Evolutionary conservation across 1,139 yeast genomes (phyloP).

Genomic region (Maudiozyma humilis): DNA sequence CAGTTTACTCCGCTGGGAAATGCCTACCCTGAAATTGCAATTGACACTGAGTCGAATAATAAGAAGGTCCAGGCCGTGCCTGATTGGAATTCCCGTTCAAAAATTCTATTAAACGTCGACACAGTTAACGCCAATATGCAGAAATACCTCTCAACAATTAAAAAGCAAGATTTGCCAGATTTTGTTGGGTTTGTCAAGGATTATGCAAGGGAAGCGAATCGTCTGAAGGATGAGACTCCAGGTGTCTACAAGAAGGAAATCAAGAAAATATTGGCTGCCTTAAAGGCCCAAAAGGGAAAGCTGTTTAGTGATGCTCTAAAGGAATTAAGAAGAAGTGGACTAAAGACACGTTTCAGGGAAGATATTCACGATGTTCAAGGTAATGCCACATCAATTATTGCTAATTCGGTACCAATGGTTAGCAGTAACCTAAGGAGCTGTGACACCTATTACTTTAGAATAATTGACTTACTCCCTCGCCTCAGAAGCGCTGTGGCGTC

Average conservation of each 20-base stretch:
- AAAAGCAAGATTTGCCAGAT: constrained; percentile 30
- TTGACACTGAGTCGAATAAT: constrained; percentile 15
- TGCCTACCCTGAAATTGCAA: constrained; percentile 7
- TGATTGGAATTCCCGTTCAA: constrained; percentile 50
- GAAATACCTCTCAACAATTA: constrained; percentile 38
- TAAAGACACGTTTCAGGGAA: constrained; percentile 56
- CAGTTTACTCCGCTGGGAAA: constrained; percentile 2
- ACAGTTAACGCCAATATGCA: constrained; percentile 50
- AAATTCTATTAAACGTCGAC: constrained; percentile 43
- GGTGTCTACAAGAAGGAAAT: constrained; percentile 57
- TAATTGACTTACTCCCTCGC: constrained; percentile 74
- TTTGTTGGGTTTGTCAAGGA: constrained; percentile 47
- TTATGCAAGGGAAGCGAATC: constrained; percentile 49
- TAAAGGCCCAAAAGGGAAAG: constrained; percentile 73
- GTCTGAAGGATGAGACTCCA: constrained; percentile 73
- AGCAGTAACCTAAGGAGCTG: constrained; percentile 37
- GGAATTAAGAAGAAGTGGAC: constrained; percentile 67
- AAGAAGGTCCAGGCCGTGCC: constrained; percentile 26
- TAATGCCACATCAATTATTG: constrained; percentile 54
- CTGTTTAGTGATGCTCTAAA: constrained; percentile 67
- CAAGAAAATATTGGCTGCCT: constrained; percentile 61
- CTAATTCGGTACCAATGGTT: constrained; percentile 44
- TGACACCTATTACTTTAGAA: constrained; percentile 58
- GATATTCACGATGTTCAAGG: constrained; percentile 57
- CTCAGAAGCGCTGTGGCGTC: constrained; percentile 56